A percentile compares a stretch with the other conserved stretches of the same genome.
Evolutionary conservation across 2,329 filamentous ascomycete genomes (phyloP).

Genomic region (Pyricularia grisea): DNA sequence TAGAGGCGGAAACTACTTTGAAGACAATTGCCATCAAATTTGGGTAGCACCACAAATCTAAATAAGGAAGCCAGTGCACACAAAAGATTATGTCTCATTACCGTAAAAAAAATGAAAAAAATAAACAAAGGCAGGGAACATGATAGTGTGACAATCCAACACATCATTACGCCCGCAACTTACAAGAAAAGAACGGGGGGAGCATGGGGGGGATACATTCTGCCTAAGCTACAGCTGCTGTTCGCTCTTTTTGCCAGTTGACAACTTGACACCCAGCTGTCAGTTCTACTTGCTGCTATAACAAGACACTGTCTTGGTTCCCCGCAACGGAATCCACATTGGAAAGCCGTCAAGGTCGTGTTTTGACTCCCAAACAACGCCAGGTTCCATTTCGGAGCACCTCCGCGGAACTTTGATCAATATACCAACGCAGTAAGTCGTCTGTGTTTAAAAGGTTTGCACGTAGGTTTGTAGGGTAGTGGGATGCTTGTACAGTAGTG

Average conservation of each 20-base stretch:
- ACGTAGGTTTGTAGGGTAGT: no score
- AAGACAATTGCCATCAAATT: no score
- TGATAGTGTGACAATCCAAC: background rate
- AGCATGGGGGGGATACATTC: background rate
- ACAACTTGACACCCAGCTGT: background rate
- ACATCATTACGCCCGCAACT: background rate
- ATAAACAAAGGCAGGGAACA: background rate
- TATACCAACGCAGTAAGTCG: background rate
- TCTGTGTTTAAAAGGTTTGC: background rate
- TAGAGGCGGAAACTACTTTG: background rate
- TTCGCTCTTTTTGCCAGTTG: background rate
- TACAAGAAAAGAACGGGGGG: no score
- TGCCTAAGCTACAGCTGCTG: background rate
- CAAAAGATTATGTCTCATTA: no score
- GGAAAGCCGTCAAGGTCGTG: background rate
- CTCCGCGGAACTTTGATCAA: background rate
- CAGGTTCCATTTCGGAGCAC: background rate
- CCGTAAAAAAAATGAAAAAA: no score
- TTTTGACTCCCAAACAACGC: background rate
- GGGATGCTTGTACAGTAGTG: no score
- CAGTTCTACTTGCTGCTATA: background rate
- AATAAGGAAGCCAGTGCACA: no score
- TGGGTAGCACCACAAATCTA: no score
- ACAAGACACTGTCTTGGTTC: background rate
- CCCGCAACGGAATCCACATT: background rate